phyloP scores from a whole-genome alignment of 2,329 filamentous ascomycete species.

The Fusarium secorum region DNA sequence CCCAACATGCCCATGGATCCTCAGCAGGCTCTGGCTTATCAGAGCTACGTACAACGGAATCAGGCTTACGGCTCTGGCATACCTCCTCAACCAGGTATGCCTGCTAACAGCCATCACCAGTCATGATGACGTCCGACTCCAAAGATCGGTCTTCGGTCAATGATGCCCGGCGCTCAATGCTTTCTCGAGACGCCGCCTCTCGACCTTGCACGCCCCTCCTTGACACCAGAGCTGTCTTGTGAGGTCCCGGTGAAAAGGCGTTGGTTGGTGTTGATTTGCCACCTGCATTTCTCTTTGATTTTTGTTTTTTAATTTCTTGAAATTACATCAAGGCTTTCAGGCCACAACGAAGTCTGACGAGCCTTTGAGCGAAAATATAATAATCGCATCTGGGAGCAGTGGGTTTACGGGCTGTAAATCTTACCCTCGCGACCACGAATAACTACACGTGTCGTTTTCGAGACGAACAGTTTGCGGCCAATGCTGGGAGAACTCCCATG shows the following conservation, averaged over 20 bases:
- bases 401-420: not conserved
- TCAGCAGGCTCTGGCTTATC: conserved; percentile 82
- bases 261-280: conserved; percentile 49
- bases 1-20: conserved; percentile 74
- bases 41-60: conserved; percentile 79
- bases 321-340: conserved; percentile 29
- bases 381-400: conserved; percentile 20
- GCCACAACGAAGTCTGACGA: conserved; percentile 15
- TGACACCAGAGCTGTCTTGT: conserved; percentile 48
- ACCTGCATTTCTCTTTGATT: conserved; percentile 41
- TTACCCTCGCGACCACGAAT: conserved; percentile 1
- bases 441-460: not conserved
- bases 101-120: conserved; percentile 83
- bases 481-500: not conserved
- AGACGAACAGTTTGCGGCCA: not conserved
- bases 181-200: conserved; percentile 51
- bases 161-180: conserved; percentile 69
- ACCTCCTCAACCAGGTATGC: conserved; percentile 79
- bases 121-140: conserved; percentile 58
- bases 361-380: conserved; percentile 26
- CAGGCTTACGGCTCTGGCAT: conserved; percentile 78
- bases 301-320: conserved; percentile 26
- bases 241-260: conserved; percentile 51
- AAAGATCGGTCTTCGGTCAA: conserved; percentile 46
- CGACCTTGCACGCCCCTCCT: conserved; percentile 39